These are phyloP conservation scores for Ceratonia siliqua DNA, from an alignment of 306 rosid species.

Conservation along the genomic window DNA sequence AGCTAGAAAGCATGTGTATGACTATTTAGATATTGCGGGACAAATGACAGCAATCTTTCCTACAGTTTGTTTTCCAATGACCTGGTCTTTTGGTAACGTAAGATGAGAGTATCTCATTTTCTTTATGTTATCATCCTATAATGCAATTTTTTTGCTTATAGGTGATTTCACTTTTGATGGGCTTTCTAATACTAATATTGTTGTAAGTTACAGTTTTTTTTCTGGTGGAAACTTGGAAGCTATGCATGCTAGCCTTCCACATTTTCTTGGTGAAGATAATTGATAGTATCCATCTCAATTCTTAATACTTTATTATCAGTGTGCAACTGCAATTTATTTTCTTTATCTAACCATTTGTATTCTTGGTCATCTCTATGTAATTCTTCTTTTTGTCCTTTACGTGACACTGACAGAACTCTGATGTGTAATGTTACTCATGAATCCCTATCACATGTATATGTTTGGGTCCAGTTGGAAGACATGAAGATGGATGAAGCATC, in stretches of 20 bases:
- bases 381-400: not conserved
- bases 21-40: not conserved
- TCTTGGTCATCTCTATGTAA: not conserved
- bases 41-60: not conserved
- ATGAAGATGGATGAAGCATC: constrained; percentile 84
- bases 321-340: not conserved
- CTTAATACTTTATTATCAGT: not conserved
- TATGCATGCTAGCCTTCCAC: not conserved
- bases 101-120: not conserved
- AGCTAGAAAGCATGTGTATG: not conserved
- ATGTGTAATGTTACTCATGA: not conserved
- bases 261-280: not conserved
- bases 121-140: not conserved
- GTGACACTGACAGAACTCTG: not conserved
- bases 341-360: not conserved
- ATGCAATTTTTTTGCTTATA: too few relatives aligned
- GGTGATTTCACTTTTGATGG: not conserved
- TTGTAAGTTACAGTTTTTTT: not conserved
- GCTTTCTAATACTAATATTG: not conserved
- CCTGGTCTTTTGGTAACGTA: not conserved
- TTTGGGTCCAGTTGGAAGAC: constrained; percentile 72
- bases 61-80: not conserved
- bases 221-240: not conserved
- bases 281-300: not conserved
- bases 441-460: not conserved